Evolutionary conservation across 2,329 filamentous ascomycete species (phyloP).

Genomic region (Arthroderma sp.): DNA sequence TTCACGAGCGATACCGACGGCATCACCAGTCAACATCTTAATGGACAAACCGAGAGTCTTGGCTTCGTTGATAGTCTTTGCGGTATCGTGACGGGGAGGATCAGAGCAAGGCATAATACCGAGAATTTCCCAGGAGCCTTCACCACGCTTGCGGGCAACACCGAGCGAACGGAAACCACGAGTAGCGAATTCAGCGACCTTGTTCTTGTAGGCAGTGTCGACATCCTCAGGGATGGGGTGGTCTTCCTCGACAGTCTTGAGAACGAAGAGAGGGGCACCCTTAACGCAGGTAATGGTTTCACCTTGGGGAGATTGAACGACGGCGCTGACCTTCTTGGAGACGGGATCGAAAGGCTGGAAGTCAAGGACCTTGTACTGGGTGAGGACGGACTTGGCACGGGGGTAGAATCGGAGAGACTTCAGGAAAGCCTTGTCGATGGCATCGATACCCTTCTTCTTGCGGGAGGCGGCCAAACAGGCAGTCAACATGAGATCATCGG

Average conservation of each 20-base stretch:
- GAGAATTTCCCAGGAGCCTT: slow-evolving; percentile 76
- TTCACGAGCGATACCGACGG: slow-evolving; percentile 83
- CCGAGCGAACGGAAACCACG: slow-evolving; percentile 90
- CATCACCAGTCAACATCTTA: slow-evolving; percentile 94
- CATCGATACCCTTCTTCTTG: slow-evolving; percentile 92
- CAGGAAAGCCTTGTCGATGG: slow-evolving; percentile 89
- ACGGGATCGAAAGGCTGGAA: slow-evolving; percentile 87
- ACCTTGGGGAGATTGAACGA: slow-evolving; percentile 71
- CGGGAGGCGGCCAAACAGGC: slow-evolving; percentile 79
- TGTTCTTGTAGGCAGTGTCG: slow-evolving; percentile 78
- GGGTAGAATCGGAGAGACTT: slow-evolving; percentile 75
- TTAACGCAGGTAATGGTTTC: slow-evolving; percentile 82
- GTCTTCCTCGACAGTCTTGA: slow-evolving; percentile 78
- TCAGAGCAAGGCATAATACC: slow-evolving; percentile 93
- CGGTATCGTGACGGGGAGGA: slow-evolving; percentile 80
- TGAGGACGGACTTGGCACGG: slow-evolving; percentile 63
- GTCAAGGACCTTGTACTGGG: slow-evolving; percentile 71
- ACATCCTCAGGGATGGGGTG: slow-evolving; percentile 64
- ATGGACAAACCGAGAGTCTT: slow-evolving; percentile 78
- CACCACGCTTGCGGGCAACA: slow-evolving; percentile 77
- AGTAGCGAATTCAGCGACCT: slow-evolving; percentile 79
- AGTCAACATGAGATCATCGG: slow-evolving; percentile 83
- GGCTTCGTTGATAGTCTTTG: slow-evolving; percentile 78
- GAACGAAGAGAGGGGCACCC: slow-evolving; percentile 75
- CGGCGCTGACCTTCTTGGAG: slow-evolving; percentile 78